Base-by-base conservation (phyloP, 768 basidiomycete species). In the Leccinum arenicola region DNA sequence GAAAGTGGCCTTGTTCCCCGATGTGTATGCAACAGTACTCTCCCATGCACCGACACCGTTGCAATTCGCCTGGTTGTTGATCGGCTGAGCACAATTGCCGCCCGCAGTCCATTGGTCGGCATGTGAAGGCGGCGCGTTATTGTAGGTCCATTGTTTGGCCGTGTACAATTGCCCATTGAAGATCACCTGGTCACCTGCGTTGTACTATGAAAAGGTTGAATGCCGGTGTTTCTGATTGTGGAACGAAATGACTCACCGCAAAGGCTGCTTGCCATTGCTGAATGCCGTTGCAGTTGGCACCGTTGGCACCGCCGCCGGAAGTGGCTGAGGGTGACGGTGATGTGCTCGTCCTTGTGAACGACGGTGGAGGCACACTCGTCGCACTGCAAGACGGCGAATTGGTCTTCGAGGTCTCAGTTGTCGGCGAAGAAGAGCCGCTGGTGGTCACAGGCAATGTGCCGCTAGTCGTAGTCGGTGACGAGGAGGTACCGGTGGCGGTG, bases 101-200 rank as follows among this genome's bases (percentile, higher is more conserved):
- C 4, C 45, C 1, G 33, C 1, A 0, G 19, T 21, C 72, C 70
- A 73, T 12, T 65, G 63, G 4, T 62, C 72, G 6, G 59, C 6
- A 14, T 63, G 64, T 0, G 50, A 1, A 1, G 55, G 43, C 0
- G 70, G 72, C 0, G 54, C 53, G 1, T 62, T 72, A 50, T 72
- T 57, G 3, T 55, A 72, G 0, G 62, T 65, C 72, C 70, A 72
- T 9, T 72, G 72, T 6, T 3, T 64, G 14, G 70, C 70, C 3
- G 63, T 67, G 35, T 17, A 72, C 35, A 74, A 6, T 1, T 67
- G 62, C 1, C 53, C 48, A 12, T 63, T 61, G 14, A 50, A 74
- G 6, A 74, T 70, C 5, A 52, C 72, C 36, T 51, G 43, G 0
- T 62, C 19, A 2, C 70, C 72, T 2, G 70, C 61, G 4, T 14